Percentiles rank a stretch among this genome's conserved stretches.
These are phyloP conservation scores for Eucalyptus fibrosa DNA, from an alignment of 345 rosid genomes.

Conservation along the genomic window DNA sequence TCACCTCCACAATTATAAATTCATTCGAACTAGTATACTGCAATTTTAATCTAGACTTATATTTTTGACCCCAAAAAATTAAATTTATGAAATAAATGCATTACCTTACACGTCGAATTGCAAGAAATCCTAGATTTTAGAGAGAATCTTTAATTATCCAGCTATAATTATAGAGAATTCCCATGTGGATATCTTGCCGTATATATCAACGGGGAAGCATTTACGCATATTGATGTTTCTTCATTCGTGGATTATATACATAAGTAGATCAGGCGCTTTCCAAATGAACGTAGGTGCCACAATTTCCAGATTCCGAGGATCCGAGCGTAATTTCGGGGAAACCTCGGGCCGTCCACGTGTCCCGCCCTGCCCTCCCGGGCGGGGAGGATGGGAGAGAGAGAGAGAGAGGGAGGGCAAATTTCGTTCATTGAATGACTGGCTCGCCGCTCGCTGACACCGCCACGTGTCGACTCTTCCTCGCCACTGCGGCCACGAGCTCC, in stretches of 20 bases:
- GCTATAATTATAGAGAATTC: background rate
- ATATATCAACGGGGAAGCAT: background rate
- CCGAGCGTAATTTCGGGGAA: background rate
- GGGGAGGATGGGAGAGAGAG: background rate
- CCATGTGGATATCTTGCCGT: background rate
- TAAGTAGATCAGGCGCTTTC: background rate
- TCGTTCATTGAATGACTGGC: background rate
- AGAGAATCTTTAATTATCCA: background rate
- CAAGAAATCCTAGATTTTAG: background rate
- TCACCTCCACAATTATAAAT: background rate
- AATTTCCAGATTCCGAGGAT: background rate
- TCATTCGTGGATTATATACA: background rate
- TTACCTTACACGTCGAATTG: background rate
- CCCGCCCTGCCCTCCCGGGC: background rate
- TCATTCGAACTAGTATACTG: accelerated
- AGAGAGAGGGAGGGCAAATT: background rate
- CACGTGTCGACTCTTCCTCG: conserved; percentile 48
- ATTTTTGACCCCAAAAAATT: too few relatives aligned
- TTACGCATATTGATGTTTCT: background rate
- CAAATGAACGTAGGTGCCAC: background rate
- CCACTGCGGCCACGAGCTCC: conserved; percentile 25
- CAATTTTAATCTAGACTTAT: background rate
- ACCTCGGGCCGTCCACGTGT: background rate
- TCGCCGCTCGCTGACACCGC: conserved; percentile 6
- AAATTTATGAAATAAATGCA: background rate